phyloP scores from a whole-genome alignment of 2,329 filamentous ascomycete species.

The Diaporthe aspalathi region DNA sequence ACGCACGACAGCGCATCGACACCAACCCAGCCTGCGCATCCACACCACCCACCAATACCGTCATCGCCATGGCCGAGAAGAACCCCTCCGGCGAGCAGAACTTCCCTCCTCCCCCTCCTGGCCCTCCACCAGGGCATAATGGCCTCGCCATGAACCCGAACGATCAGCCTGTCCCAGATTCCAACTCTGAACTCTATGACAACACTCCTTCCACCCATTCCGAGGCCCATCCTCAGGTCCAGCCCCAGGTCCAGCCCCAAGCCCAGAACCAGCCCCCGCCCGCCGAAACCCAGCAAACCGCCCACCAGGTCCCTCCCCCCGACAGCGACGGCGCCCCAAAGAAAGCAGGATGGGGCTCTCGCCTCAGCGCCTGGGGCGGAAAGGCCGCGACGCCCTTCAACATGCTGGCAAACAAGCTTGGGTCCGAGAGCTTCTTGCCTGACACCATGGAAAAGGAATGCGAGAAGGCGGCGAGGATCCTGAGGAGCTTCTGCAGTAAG shows the following conservation, averaged over 20 bases:
- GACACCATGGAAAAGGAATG: slow-evolving; percentile 88
- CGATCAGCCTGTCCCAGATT: slow-evolving; percentile 45
- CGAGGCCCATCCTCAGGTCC: not conserved
- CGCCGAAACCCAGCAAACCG: not conserved
- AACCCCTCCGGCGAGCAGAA: slow-evolving; percentile 32
- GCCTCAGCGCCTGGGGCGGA: slow-evolving; percentile 50
- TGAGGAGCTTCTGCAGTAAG: slow-evolving; percentile 87
- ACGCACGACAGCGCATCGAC: not conserved
- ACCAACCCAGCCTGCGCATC: not conserved
- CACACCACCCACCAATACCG: not conserved
- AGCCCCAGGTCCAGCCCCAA: not conserved
- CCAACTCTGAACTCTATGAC: slow-evolving; percentile 39
- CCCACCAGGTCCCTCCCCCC: slow-evolving; percentile 37
- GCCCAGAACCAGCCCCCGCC: not conserved
- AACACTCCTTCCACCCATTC: slow-evolving; percentile 15
- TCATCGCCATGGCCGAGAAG: slow-evolving; percentile 34
- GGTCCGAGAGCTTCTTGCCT: slow-evolving; percentile 87
- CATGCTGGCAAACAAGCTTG: slow-evolving; percentile 82
- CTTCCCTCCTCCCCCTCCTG: slow-evolving; percentile 46
- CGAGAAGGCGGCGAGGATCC: slow-evolving; percentile 88
- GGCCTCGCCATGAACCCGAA: slow-evolving; percentile 43
- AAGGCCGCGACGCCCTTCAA: slow-evolving; percentile 80
- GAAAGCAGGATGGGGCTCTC: slow-evolving; percentile 43
- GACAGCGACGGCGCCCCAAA: slow-evolving; percentile 32
- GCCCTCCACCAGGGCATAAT: slow-evolving; percentile 43